Base-by-base conservation (phyloP, 306 rosid genomes). In the Sicyos baderoa region DNA sequence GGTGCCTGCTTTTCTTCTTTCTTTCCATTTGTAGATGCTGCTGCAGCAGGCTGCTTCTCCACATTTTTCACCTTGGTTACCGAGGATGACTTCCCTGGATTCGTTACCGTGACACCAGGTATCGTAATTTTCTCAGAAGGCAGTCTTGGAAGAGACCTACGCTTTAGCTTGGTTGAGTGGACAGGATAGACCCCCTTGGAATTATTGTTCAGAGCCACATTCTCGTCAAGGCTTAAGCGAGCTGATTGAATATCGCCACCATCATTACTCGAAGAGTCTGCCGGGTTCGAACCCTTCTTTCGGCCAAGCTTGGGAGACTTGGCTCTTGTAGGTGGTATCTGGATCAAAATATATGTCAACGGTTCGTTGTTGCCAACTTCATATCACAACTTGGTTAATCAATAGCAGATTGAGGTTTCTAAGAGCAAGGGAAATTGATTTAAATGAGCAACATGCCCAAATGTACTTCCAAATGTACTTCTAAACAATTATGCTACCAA, bases 271-370 rank as follows among this genome's bases (percentile, higher is more conserved):
- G 74, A 90, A 66, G 84, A 47, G 54, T 83, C 96, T 12, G 78
- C 64, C 11, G 72, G 70, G 64, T 77, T 78, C 60, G 77, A 80
- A 81, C 76, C 77, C 86, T 94, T 94, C 79, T 62, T 90, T 4
- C 99, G 96, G 54, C 99, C 97, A 55, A 94, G 96, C 82, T 94
- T 94, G 63, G 99, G 99, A 76, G 99, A 94, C 79, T 90, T 94
- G 53, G 99, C 88, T 85, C 99, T 88, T 74, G 99, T 94, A 62
- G 96, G 83, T 70, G 99, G 99, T 77, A 90, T 82, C 99, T 94
- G 83, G 76, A 79, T 75, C 57, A 68, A 68, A 44, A 74, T 50
- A 82, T 69, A 54, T 63, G 56, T 73, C 52, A 40, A 76, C 44
- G 58, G 32, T 37, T 45, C 56, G 78, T 49, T 59, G 52, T 8